Conservation (phyloP, 1,284 basidiomycete species). For the Trichosporon coremiiforme region DNA sequence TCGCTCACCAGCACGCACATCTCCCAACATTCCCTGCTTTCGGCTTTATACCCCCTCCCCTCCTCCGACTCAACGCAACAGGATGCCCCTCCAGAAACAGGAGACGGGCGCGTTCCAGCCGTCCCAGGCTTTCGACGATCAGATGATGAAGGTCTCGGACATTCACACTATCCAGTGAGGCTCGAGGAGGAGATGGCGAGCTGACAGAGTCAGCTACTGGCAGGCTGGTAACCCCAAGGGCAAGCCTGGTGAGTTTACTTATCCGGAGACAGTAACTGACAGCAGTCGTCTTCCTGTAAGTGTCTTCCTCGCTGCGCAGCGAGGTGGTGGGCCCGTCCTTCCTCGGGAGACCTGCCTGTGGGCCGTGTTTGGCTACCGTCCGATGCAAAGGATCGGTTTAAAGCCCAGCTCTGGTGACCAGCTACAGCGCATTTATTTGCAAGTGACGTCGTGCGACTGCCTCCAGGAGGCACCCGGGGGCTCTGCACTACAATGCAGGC, state of each 20-base stretch:
- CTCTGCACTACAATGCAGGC: no score
- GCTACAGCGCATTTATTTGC: no score
- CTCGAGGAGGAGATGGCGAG: not conserved
- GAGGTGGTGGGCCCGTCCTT: not conserved
- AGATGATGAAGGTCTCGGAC: constrained; percentile 70
- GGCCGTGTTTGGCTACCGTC: no score
- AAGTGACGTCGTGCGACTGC: no score
- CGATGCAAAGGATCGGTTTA: no score
- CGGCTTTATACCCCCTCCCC: not conserved
- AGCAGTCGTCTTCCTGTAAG: constrained; percentile 70
- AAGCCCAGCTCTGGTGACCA: no score
- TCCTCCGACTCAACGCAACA: not conserved
- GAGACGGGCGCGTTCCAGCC: constrained; percentile 14
- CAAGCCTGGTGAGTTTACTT: constrained; percentile 63
- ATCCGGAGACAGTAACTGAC: constrained; percentile 14
- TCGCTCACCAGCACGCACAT: not conserved
- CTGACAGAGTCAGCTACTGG: constrained; percentile 65
- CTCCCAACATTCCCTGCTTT: not conserved
- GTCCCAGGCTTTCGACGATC: constrained; percentile 62
- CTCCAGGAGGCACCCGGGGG: no score
- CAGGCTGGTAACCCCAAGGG: constrained; percentile 74
- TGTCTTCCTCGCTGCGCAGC: not conserved
- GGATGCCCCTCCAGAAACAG: not conserved
- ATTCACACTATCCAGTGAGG: constrained; percentile 79
- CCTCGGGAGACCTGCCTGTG: no score